Percentiles rank a stretch among this genome's conserved stretches.
Conservation (phyloP, 2,329 filamentous ascomycete species). For the Plectosphaerella plurivora region DNA sequence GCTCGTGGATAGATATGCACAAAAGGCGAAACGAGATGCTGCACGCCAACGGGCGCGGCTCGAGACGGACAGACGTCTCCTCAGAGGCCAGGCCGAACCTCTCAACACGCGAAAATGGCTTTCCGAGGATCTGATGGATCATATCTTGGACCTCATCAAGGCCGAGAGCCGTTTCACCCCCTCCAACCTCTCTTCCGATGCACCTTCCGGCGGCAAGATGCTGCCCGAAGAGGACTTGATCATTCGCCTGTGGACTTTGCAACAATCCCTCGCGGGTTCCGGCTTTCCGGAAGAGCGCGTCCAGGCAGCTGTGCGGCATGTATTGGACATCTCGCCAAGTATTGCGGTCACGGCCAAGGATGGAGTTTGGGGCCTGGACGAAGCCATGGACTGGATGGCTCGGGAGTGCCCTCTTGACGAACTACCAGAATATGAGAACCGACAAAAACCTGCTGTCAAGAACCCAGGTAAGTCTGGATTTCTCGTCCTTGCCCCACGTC, state of each 20-base stretch:
- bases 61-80: slow-evolving; percentile 78
- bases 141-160: slow-evolving; percentile 69
- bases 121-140: slow-evolving; percentile 70
- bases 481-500: not conserved
- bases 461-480: slow-evolving; percentile 22
- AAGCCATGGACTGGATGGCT: slow-evolving; percentile 88
- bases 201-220: slow-evolving; percentile 40
- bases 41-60: slow-evolving; percentile 71
- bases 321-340: slow-evolving; percentile 63
- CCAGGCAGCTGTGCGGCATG: slow-evolving; percentile 58
- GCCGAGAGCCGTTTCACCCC: slow-evolving; percentile 57
- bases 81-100: slow-evolving; percentile 72
- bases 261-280: slow-evolving; percentile 64
- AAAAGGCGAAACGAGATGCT: slow-evolving; percentile 75
- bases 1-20: slow-evolving; percentile 77
- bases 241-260: slow-evolving; percentile 78
- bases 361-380: slow-evolving; percentile 78
- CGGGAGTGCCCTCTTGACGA: slow-evolving; percentile 66
- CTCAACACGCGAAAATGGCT: slow-evolving; percentile 76
- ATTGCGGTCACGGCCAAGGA: slow-evolving; percentile 55
- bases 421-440: slow-evolving; percentile 66
- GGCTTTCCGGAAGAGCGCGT: slow-evolving; percentile 64
- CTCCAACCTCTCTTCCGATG: slow-evolving; percentile 43
- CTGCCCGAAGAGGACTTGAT: slow-evolving; percentile 73
- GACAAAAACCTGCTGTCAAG: slow-evolving; percentile 29